Evolutionary conservation across 2,329 filamentous ascomycete species (phyloP), one percentile per base, ranked within the genome.

Genomic region (Arthrobotrys entomopaga): DNA sequence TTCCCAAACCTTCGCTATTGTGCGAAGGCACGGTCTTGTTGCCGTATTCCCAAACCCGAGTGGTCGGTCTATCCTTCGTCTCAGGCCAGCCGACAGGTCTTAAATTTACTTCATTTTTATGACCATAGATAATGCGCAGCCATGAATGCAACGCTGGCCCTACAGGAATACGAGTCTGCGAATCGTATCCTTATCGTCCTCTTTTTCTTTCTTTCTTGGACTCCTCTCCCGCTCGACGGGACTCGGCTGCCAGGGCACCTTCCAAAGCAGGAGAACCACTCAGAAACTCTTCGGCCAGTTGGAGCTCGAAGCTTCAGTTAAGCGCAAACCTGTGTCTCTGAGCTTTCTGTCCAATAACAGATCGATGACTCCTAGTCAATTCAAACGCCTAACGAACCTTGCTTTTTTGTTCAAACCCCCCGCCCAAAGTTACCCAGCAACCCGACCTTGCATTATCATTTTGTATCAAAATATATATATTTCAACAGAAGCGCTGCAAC

Each of bases 361-460:
- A 57, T 46, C 4, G 43, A 22, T 56, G 29, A n/a, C n/a, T n/a
- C 29, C 48, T 43, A 54, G 48, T 46, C 48, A 48, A 46, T 42
- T 65, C 67, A 73, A 66, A 73, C 61, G 60, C 60, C 54, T 49
- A 43, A 50, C 46, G 22, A 60, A 61, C 49, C 48, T 66, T 58
- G 67, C 59, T 63, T 54, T 34, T 72, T 43, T 34, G 7, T 40
- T n/a, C n/a, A 19, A 34, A 40, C 59, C 40, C 40, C 20, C 52
- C 29, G 29, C 29, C 29, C 52, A 53, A 56, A 20, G 54, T 43
- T 49, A 42, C 20, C 19, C 22, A 16, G 29, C 38, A 38, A 24
- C 40, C 60, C 38, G 24, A 24, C 40, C 60, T 59, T 64, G 34
- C 48, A 48, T 46, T 43, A 34, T 34, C 29, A 34, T 10, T 34